phyloP scores from a whole-genome alignment of 2,329 filamentous ascomycete genomes.

The Gnomoniopsis sp. region DNA sequence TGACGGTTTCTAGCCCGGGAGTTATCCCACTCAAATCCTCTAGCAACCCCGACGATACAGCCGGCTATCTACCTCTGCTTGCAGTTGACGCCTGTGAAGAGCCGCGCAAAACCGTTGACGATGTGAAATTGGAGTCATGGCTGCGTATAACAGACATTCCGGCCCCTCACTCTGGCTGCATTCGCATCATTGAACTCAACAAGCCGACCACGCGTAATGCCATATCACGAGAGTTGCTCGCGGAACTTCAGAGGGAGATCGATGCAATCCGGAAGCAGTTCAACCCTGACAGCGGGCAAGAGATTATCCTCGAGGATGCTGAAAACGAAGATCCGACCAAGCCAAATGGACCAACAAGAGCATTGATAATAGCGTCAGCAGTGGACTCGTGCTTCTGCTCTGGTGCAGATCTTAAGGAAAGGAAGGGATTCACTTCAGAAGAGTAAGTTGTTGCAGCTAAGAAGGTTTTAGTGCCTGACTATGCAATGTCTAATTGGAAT shows the following conservation, averaged over 20 bases:
- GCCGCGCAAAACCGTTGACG: neutral
- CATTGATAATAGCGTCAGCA: conserved; percentile 77
- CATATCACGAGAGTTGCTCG: conserved; percentile 74
- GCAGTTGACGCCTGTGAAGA: neutral
- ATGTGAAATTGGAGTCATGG: conserved; percentile 35
- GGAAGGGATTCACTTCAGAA: conserved; percentile 68
- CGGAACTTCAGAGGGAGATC: conserved; percentile 68
- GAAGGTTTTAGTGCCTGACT: too few relatives aligned
- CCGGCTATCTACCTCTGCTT: neutral
- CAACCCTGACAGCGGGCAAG: conserved; percentile 27
- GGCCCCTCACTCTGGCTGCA: conserved; percentile 76
- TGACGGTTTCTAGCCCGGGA: too few relatives aligned
- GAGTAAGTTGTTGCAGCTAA: conserved; percentile 44
- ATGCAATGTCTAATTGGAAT: too few relatives aligned
- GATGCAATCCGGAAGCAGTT: conserved; percentile 65
- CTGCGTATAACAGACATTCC: conserved; percentile 72
- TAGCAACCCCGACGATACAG: neutral
- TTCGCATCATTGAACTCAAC: conserved; percentile 85
- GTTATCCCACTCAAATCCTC: neutral
- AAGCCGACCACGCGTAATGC: conserved; percentile 83
- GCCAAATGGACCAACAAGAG: conserved; percentile 60
- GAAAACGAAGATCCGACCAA: neutral
- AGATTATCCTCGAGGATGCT: neutral
- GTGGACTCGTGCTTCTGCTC: conserved; percentile 86
- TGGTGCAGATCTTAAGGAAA: conserved; percentile 90